Evolutionary conservation across 2,329 filamentous ascomycete species (phyloP), one percentile per base, ranked within the genome.

Genomic region (Penicillium italicum): DNA sequence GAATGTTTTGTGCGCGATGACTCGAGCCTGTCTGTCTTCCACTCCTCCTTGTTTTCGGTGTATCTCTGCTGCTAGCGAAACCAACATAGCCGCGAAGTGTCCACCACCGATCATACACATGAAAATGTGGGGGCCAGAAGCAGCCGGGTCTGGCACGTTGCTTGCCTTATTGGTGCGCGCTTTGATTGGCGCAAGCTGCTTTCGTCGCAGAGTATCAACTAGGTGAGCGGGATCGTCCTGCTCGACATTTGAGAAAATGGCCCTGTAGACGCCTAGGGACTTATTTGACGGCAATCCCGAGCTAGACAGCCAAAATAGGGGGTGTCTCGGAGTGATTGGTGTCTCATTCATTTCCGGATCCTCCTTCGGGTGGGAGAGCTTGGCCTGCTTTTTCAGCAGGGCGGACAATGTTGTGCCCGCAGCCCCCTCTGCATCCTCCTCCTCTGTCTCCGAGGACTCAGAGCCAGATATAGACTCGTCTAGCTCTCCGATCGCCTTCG

Each of bases 21-120:
- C 90, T 0, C 88, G 88, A 6, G 93, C 91, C 67, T 96, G 89
- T 50, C 90, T 83, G 62, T 95, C 91, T 69, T 96, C 83, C 1
- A 88, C 80, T 0, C 89, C 88, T 16, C 81, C 77, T 12, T 83
- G 79, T 50, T 85, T 84, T 69, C 90, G 93, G 36, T 85, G 83
- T 50, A 88, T 79, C 59, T 91, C 89, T 0, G 94, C 92, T 0
- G 90, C 85, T 4, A 97, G 81, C 0, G 91, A 91, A 11, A 99
- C 89, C 11, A 97, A 81, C 92, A 97, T 97, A 48, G 90, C 94
- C 0, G 94, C 94, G 69, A 99, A 99, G 72, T 99, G 94, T 0
- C 94, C 94, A 57, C 94, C 94, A 24, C 94, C 94, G 48, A 99
- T 96, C 94, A 99, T 99, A 74, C 92, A 97, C 45, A 99, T 82